Base-by-base conservation (phyloP, 768 basidiomycete genomes). In the Infundibulicybe gibba region DNA sequence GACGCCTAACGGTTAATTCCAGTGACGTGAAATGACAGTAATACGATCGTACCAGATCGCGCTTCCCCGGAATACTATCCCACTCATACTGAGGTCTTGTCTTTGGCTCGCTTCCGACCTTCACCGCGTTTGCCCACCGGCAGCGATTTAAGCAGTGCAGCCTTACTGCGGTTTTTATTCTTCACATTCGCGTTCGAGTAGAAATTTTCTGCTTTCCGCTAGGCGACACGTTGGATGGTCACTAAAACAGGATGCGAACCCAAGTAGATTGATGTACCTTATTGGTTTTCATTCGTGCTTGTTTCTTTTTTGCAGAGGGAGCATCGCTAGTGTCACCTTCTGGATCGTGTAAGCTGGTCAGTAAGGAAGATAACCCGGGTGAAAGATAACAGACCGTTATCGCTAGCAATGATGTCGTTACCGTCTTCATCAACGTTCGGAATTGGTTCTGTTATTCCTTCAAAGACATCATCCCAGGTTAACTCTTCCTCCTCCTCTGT, bases 131-230 rank as follows among this genome's bases (percentile, higher is more conserved):
- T 82, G 35, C 81, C 81, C 41, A 66, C 68, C 21, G 77, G 72
- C 16, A 83, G 60, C 9, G 78, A 71, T 59, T 78, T 80, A 65
- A 87, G 67, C 41, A 85, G 54, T 17, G 77, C 74, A 16, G 80
- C 75, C 57, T 85, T 87, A 40, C 67, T 66, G 31, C 88, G 81
- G 52, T 81, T 90, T 64, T 87, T 91, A 66, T 91, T 92, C 73
- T 93, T 93, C 52, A 93, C 89, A 52, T 93, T 93, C 4, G 87
- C 79, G 34, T 62, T 76, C 3, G 84, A 80, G 70, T 90, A 97
- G 71, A 93, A 97, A 70, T 98, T 97, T 47, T 77, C 74, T 9
- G 90, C 81, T 68, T 90, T 93, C 72, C 83, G 86, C 92, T 91
- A 59, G n/a, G 16, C 15, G 31, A 51, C 41, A 45, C 15, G 3